These are phyloP conservation scores for Artemisia argyi DNA, from an alignment of 129 eudicot species.

Conservation along the genomic window DNA sequence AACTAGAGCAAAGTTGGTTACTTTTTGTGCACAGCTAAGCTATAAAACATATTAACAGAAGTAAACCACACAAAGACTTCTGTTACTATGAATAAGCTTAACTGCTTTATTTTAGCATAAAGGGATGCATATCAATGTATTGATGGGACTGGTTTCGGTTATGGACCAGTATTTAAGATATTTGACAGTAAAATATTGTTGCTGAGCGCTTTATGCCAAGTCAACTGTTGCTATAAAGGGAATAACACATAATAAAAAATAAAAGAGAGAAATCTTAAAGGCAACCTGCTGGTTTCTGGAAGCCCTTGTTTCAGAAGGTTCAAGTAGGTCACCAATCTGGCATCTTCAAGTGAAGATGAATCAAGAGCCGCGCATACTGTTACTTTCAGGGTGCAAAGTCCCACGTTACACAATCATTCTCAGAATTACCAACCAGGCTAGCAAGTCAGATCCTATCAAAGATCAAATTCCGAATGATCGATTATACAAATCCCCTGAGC, in stretches of 20 bases:
- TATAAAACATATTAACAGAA: background rate
- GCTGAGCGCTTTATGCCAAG: background rate
- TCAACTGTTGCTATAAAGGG: background rate
- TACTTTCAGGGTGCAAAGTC: conserved; percentile 24
- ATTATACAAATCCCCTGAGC: conserved; percentile 68
- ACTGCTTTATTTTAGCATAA: background rate
- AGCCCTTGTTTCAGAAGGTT: conserved; percentile 46
- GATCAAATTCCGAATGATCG: conserved; percentile 67
- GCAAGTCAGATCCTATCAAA: conserved; percentile 14
- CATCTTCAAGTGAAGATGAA: conserved; percentile 42
- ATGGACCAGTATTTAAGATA: background rate
- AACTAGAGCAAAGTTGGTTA: too few species aligned
- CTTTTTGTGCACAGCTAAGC: too few species aligned
- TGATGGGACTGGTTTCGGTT: background rate
- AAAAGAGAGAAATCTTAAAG: background rate
- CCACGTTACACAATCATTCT: conserved; percentile 18
- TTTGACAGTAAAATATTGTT: background rate
- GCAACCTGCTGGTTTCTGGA: conserved; percentile 70
- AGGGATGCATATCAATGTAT: background rate
- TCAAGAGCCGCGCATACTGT: conserved; percentile 37
- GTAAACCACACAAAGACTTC: background rate
- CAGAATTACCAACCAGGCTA: conserved; percentile 27
- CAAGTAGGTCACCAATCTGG: conserved; percentile 43
- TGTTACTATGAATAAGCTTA: background rate
- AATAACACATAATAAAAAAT: background rate